Percentiles rank a stretch among this genome's conserved stretches.
Evolutionary conservation across 2,329 filamentous ascomycete genomes (phyloP).

Genomic region (Apiospora kogelbergensis): DNA sequence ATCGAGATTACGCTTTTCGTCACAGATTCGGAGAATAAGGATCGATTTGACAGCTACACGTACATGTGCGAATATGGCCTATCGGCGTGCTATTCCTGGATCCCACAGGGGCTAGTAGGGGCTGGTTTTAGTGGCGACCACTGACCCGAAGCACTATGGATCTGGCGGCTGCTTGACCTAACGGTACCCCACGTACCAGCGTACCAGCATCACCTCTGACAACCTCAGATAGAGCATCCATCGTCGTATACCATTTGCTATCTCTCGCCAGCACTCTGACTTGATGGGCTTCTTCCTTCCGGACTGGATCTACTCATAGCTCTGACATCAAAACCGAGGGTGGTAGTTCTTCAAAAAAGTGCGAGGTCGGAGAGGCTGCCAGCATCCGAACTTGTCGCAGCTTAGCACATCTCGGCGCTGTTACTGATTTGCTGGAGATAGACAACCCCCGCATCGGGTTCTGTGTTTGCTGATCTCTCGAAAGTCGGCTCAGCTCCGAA

Average conservation of each 20-base stretch:
- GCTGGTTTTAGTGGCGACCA: not conserved
- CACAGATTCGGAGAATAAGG: too few species aligned
- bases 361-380: not conserved
- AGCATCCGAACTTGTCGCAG: not conserved
- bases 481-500: not conserved
- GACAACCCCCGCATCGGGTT: not conserved
- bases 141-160: not conserved
- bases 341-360: not conserved
- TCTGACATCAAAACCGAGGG: not conserved
- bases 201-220: not conserved
- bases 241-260: not conserved
- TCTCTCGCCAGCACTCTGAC: not conserved
- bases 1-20: too few species aligned
- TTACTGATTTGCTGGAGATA: not conserved
- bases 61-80: not conserved
- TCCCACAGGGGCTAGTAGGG: not conserved
- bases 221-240: not conserved
- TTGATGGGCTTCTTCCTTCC: not conserved
- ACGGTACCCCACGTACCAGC: not conserved
- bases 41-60: too few species aligned
- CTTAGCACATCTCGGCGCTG: not conserved
- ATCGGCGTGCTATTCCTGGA: not conserved
- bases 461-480: not conserved
- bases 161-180: not conserved
- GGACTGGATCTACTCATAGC: too few species aligned